Conservation (phyloP, 192 early-diverging fungal species). For the Physocladia obscura region DNA sequence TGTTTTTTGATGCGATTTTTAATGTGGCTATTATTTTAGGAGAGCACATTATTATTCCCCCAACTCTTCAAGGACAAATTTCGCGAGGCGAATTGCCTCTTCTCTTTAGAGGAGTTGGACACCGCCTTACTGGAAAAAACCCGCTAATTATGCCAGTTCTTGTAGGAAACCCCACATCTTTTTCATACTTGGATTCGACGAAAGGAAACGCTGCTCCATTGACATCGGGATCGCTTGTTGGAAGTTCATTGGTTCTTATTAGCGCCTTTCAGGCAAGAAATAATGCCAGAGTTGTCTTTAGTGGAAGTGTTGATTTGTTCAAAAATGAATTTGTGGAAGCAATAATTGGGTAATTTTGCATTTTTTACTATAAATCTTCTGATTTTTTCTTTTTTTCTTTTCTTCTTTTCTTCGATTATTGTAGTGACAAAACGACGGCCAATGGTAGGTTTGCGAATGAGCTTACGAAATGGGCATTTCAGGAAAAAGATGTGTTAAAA, state of each 20-base stretch:
- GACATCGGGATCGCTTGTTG: constrained; percentile 48
- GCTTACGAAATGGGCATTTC: constrained; percentile 85
- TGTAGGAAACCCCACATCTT: constrained; percentile 60
- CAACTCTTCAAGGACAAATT: constrained; percentile 24
- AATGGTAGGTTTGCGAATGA: constrained; percentile 77
- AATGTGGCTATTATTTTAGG: constrained; percentile 37
- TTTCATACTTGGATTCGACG: constrained; percentile 49
- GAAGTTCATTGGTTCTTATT: constrained; percentile 69
- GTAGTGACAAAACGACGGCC: constrained; percentile 36
- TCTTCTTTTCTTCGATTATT: not conserved
- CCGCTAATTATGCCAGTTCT: constrained; percentile 69
- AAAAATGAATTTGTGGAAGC: constrained; percentile 62
- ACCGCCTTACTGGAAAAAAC: constrained; percentile 59
- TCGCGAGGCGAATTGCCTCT: constrained; percentile 41
- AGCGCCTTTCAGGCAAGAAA: constrained; percentile 84
- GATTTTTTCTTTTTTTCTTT: not conserved
- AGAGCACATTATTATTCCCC: constrained; percentile 37
- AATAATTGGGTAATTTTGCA: constrained; percentile 23
- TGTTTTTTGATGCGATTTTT: not conserved
- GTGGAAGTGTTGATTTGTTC: constrained; percentile 82
- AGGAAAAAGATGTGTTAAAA: constrained; percentile 85
- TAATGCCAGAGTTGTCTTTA: constrained; percentile 83
- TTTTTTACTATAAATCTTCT: constrained; percentile 21
- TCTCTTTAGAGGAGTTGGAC: constrained; percentile 78
- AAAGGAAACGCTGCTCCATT: constrained; percentile 39